Percentiles rank a stretch among this genome's conserved stretches.
Evolutionary conservation across 768 basidiomycete genomes (phyloP).

Genomic region (Arthromyces matolae): DNA sequence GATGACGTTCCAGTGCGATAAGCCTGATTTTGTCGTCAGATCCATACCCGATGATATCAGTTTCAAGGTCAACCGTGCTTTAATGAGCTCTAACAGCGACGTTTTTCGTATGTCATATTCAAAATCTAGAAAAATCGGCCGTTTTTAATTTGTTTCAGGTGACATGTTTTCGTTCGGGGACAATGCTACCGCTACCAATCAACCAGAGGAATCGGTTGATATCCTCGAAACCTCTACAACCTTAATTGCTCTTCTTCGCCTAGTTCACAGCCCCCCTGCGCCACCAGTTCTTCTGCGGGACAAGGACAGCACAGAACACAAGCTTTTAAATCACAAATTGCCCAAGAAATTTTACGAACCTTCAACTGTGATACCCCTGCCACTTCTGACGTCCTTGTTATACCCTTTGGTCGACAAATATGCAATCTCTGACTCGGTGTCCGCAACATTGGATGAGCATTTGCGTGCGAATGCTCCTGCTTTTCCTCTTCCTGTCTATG

Average conservation of each 20-base stretch:
- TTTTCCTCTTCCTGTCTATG: conserved; percentile 59
- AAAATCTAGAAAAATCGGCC: background rate
- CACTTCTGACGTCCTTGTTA: conserved; percentile 52
- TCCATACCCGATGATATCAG: conserved; percentile 48
- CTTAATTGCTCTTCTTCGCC: conserved; percentile 47
- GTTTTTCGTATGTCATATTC: conserved; percentile 53
- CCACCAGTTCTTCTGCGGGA: conserved; percentile 35
- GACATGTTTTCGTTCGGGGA: conserved; percentile 69
- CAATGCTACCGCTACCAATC: conserved; percentile 13
- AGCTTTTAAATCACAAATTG: conserved; percentile 26
- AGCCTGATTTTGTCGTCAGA: conserved; percentile 54
- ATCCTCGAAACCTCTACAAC: conserved; percentile 50
- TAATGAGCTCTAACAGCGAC: conserved; percentile 51
- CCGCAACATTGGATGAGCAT: conserved; percentile 44
- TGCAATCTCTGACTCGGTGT: conserved; percentile 43
- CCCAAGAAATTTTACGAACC: conserved; percentile 35
- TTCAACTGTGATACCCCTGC: conserved; percentile 57
- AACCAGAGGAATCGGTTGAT: conserved; percentile 37
- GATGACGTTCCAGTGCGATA: conserved; percentile 40
- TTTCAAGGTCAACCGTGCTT: conserved; percentile 47
- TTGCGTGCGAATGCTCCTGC: conserved; percentile 48
- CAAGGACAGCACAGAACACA: conserved; percentile 24
- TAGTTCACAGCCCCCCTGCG: conserved; percentile 53
- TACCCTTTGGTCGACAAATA: conserved; percentile 67
- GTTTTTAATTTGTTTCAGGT: conserved; percentile 33